Evolutionary conservation across 345 rosid species (phyloP), one percentile per base, ranked within the genome.

Genomic region (Physaria fendleri): DNA sequence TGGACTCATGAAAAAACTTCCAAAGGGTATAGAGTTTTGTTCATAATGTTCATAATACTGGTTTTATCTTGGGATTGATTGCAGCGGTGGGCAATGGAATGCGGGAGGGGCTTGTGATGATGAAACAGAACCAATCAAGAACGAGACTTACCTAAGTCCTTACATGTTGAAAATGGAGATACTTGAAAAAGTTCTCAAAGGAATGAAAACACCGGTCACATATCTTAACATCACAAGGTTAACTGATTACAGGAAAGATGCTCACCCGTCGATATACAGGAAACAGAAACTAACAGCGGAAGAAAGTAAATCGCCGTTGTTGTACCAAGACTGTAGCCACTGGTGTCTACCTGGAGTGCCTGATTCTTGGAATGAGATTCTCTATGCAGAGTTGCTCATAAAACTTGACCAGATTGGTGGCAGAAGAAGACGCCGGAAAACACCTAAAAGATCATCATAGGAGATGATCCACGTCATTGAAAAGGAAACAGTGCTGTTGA

Each of bases 281-380:
- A 89, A 77, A 69, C 83, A 66, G 17, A 67, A 76, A 18, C 4
- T 82, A 11, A 8, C 94, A 0, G 66, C 22, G 0, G 88, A 62
- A 30, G 88, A 89, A 72, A 77, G 77, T 54, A 74, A 55, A 51
- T 65, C 84, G 0, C 90, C 92, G 0, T 42, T 87, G 68, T 68
- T 12, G 58, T 88, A 59, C 75, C 99, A 93, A 57, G 99, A 93
- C 60, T 93, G 99, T 77, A 89, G 99, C 78, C 99, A 93, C 30
- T 93, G 99, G 99, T 93, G 99, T 77, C 95, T 93, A 47, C 97
- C 99, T 0, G 99, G 99, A 0, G 97, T 93, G 18, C 99, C 97
- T 0, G 99, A 93, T 53, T 65, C 84, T 0, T 93, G 99, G 99
- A 93, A 93, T 29, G 96, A 89, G 66, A 78, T 93, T 57, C 75